phyloP scores from a whole-genome alignment of 768 basidiomycete species.

The Mycena rosella region DNA sequence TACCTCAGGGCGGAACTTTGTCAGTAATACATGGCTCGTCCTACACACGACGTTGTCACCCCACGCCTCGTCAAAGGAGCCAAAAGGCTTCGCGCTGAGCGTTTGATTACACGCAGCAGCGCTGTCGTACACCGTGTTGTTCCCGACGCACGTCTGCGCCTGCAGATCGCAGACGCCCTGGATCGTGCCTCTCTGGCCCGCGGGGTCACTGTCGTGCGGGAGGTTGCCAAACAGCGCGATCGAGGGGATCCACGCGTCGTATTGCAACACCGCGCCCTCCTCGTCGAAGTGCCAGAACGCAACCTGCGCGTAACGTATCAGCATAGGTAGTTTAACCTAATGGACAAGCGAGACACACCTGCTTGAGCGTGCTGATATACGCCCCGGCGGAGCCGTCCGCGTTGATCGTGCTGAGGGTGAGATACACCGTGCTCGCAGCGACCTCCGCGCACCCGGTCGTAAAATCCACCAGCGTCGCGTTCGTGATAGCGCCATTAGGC shows the following conservation, averaged over 20 bases:
- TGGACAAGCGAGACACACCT: too few species aligned
- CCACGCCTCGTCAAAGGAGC: conserved; percentile 16
- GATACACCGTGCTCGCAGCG: conserved; percentile 24
- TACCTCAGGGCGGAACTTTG: conserved; percentile 17
- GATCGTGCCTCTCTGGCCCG: conserved; percentile 1
- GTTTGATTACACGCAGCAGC: conserved; percentile 1
- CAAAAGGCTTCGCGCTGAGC: conserved; percentile 12
- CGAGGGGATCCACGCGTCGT: conserved; percentile 15
- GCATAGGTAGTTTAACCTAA: too few species aligned
- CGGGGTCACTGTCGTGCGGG: background rate
- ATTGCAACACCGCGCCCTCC: conserved; percentile 13
- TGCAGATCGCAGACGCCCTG: conserved; percentile 13
- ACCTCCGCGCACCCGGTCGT: conserved; percentile 19
- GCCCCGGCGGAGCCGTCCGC: conserved; percentile 11
- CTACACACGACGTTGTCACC: conserved; percentile 26
- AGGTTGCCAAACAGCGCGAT: background rate
- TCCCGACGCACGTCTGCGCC: conserved; percentile 13
- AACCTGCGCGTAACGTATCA: background rate
- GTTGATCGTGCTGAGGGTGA: conserved; percentile 11
- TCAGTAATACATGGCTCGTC: conserved; percentile 20
- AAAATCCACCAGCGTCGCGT: conserved; percentile 23
- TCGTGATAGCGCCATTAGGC: conserved; percentile 21
- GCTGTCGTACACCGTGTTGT: conserved; percentile 15
- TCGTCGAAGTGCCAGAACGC: conserved; percentile 28
- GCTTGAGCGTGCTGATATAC: conserved; percentile 16